Percentiles rank a stretch among this genome's conserved stretches.
phyloP scores from a whole-genome alignment of 257 asterid genomes.

The Primulina huaijiensis region DNA sequence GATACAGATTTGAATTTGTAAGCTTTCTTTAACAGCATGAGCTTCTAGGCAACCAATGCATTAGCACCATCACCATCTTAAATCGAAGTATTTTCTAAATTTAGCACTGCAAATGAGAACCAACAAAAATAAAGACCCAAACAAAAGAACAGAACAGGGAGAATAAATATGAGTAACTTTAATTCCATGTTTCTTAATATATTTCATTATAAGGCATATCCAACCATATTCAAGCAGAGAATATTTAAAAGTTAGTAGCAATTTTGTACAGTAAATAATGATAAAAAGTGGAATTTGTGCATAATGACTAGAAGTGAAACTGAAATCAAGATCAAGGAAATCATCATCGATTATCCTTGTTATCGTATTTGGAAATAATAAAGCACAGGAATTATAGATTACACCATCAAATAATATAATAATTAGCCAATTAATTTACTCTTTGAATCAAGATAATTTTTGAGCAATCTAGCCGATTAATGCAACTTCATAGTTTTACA shows the following conservation, averaged over 20 bases:
- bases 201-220: conserved; percentile 3
- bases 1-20: not conserved
- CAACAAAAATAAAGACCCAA: not conserved
- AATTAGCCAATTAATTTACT: not conserved
- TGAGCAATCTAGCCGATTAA: not conserved
- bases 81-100: not conserved
- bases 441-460: not conserved
- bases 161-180: not conserved
- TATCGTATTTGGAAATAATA: not conserved
- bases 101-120: conserved; percentile 15
- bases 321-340: conserved; percentile 13
- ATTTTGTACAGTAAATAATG: conserved; percentile 6
- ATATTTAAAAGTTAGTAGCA: not conserved
- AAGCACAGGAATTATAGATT: not conserved
- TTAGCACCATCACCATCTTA: not conserved
- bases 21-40: not conserved
- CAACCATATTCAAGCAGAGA: conserved; percentile 1
- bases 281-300: conserved; percentile 6
- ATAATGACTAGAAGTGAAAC: not conserved
- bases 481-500: not conserved
- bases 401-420: not conserved
- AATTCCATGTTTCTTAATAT: not conserved
- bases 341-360: not conserved
- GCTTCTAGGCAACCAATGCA: not conserved
- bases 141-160: not conserved